These are phyloP conservation scores for Lactifluus volemus DNA, from an alignment of 768 basidiomycete genomes.

Conservation along the genomic window DNA sequence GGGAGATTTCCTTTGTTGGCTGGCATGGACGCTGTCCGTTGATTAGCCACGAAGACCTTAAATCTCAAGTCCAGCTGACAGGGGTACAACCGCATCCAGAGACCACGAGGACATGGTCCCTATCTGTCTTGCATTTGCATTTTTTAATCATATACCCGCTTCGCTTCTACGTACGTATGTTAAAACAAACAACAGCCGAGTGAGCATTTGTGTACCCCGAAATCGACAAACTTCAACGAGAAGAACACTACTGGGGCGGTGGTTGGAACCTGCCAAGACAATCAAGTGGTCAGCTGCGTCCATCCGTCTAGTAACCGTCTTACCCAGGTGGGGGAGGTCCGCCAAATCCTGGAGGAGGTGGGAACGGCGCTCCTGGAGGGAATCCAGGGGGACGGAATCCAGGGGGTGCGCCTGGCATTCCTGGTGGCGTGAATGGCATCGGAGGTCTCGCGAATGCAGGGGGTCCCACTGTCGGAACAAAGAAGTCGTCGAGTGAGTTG, in stretches of 20 bases:
- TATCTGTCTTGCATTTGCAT: slow-evolving; percentile 1
- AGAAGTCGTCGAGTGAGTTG: neutral
- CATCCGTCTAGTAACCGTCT: slow-evolving; percentile 22
- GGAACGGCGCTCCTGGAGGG: slow-evolving; percentile 73
- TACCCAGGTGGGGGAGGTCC: slow-evolving; percentile 80
- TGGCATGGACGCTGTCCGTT: neutral
- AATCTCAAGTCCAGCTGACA: slow-evolving; percentile 13
- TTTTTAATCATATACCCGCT: neutral
- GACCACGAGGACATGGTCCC: slow-evolving; percentile 6
- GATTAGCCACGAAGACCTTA: slow-evolving; percentile 15
- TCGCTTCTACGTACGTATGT: slow-evolving; percentile 11
- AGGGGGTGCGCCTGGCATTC: slow-evolving; percentile 81
- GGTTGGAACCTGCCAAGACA: slow-evolving; percentile 36
- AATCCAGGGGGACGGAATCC: slow-evolving; percentile 81
- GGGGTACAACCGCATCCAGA: neutral
- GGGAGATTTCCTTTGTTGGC: slow-evolving; percentile 5
- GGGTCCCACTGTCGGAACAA: slow-evolving; percentile 39
- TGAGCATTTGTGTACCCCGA: neutral
- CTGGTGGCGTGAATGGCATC: slow-evolving; percentile 56
- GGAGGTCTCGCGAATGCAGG: slow-evolving; percentile 60
- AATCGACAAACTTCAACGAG: neutral
- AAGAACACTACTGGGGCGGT: slow-evolving; percentile 32
- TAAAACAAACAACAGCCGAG: neutral
- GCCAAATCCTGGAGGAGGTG: slow-evolving; percentile 72
- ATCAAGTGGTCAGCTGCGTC: neutral